Percentiles rank a stretch among this genome's conserved stretches.
Conservation (phyloP, 106 monocot genomes). For the Narthecium ossifragum region DNA sequence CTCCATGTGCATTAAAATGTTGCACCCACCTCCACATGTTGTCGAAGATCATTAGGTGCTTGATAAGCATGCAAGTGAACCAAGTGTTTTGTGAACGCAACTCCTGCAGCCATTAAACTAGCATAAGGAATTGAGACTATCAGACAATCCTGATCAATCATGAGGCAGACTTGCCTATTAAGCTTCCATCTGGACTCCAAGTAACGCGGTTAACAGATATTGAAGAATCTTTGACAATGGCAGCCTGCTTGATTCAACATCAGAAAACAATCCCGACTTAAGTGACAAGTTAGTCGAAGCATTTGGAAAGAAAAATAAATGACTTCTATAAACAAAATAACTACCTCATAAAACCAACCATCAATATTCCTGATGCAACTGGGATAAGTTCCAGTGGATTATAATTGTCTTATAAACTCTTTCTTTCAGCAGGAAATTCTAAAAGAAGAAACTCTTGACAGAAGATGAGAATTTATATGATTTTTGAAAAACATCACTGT, state of each 20-base stretch:
- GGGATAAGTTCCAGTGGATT: too few relatives aligned
- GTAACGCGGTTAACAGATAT: constrained; percentile 53
- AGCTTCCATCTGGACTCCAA: constrained; percentile 72
- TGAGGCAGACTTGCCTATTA: constrained; percentile 29
- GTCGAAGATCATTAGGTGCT: constrained; percentile 51
- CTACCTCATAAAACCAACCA: background rate
- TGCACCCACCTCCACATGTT: constrained; percentile 42
- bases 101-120: constrained; percentile 31
- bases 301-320: too few relatives aligned
- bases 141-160: background rate
- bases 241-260: constrained; percentile 24
- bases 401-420: too few relatives aligned
- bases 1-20: background rate
- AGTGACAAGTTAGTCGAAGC: too few relatives aligned
- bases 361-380: too few relatives aligned
- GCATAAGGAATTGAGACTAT: background rate
- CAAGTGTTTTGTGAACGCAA: constrained; percentile 69
- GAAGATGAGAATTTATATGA: too few relatives aligned
- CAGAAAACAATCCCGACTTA: too few relatives aligned
- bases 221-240: constrained; percentile 46
- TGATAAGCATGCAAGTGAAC: constrained; percentile 63
- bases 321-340: background rate
- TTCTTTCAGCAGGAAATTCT: too few relatives aligned
- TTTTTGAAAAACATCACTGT: too few relatives aligned
- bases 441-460: too few relatives aligned